phyloP scores from a whole-genome alignment of 2,329 filamentous ascomycete genomes.

The Endoconidiophora laricicola region DNA sequence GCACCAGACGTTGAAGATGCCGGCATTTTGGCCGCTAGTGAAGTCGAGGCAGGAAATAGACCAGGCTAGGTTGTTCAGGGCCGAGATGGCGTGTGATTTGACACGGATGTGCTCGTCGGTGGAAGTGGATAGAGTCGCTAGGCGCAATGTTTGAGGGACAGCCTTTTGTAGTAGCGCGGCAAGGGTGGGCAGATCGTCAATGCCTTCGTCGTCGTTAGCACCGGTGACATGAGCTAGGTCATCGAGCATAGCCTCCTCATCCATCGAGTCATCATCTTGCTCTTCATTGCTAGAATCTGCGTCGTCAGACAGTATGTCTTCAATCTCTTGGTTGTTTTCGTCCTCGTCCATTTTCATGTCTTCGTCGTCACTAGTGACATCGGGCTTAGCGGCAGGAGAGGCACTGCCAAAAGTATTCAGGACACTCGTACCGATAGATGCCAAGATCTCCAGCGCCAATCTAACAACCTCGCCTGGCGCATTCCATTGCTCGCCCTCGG shows the following conservation, averaged over 20 bases:
- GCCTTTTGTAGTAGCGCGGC: constrained; percentile 29
- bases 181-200: constrained; percentile 38
- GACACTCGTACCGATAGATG: constrained; percentile 45
- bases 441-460: constrained; percentile 44
- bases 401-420: constrained; percentile 28
- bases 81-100: constrained; percentile 37
- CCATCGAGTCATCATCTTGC: constrained; percentile 35
- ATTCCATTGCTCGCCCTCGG: constrained; percentile 18
- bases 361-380: constrained; percentile 20
- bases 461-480: constrained; percentile 31
- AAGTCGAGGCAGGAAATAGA: constrained; percentile 46
- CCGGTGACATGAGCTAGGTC: constrained; percentile 51
- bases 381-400: background rate
- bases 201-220: constrained; percentile 21
- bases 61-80: constrained; percentile 53
- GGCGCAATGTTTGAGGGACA: constrained; percentile 32
- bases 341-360: constrained; percentile 20
- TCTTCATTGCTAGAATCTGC: constrained; percentile 23
- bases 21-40: constrained; percentile 32
- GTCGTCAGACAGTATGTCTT: constrained; percentile 13
- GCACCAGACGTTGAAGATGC: constrained; percentile 37
- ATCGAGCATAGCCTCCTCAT: constrained; percentile 39
- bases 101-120: constrained; percentile 28
- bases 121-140: constrained; percentile 25
- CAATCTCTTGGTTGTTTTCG: constrained; percentile 20